Conservation (phyloP, 352 stramenopile genomes). For the Globisporangium spinosum region DNA sequence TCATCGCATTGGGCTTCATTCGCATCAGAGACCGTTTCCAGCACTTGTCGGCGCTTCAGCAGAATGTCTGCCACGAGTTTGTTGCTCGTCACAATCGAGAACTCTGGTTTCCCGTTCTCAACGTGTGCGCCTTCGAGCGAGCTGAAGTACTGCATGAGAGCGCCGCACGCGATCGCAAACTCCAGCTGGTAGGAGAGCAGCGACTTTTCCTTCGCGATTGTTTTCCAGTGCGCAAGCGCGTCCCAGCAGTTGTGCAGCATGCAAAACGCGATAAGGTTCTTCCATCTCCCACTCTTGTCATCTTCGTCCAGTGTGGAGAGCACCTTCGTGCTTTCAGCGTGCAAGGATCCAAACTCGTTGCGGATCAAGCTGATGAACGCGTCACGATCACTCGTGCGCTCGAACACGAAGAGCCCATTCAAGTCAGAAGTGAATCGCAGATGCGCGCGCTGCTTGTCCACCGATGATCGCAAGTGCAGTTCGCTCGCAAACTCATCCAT, state of each 20-base stretch:
- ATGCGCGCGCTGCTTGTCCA: slow-evolving; percentile 43
- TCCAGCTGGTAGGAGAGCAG: slow-evolving; percentile 31
- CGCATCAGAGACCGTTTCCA: slow-evolving; percentile 9
- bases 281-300: slow-evolving; percentile 18
- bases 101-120: slow-evolving; percentile 8
- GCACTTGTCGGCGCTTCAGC: slow-evolving; percentile 35
- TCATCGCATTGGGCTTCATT: slow-evolving; percentile 16
- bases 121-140: slow-evolving; percentile 23
- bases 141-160: slow-evolving; percentile 44
- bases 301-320: slow-evolving; percentile 9
- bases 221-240: slow-evolving; percentile 39
- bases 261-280: slow-evolving; percentile 54
- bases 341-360: slow-evolving; percentile 21
- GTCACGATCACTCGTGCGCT: slow-evolving; percentile 30
- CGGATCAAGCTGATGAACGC: slow-evolving; percentile 30
- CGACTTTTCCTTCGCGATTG: slow-evolving; percentile 16
- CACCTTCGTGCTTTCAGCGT: background rate
- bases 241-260: slow-evolving; percentile 55
- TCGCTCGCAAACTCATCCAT: slow-evolving; percentile 9
- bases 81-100: slow-evolving; percentile 28
- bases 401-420: slow-evolving; percentile 41
- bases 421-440: slow-evolving; percentile 50
- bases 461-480: slow-evolving; percentile 17
- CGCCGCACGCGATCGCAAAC: slow-evolving; percentile 44
- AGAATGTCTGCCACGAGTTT: slow-evolving; percentile 45